Evolutionary conservation across 495 filamentous ascomycete genomes (phyloP), one percentile per base, ranked within the genome.

Genomic region (Penicillium turbatum): DNA sequence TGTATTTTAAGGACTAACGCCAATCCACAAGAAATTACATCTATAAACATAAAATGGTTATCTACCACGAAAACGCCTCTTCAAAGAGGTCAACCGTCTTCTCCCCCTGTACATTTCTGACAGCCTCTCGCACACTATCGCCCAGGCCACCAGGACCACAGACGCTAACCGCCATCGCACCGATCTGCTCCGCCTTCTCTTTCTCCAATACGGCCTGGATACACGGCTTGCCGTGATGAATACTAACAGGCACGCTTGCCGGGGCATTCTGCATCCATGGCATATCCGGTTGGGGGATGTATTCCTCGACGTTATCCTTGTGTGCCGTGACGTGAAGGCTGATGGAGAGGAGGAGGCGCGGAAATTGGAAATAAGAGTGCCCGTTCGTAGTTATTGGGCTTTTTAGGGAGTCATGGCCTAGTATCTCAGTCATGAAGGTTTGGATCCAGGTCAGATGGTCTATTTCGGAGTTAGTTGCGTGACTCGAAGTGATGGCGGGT

Each of bases 31-130:
- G 1, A 12, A 46, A 19, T 5, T 42, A 36, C 26, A 42, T 53
- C 27, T 24, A 54, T 38, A 54, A 48, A 27, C 6, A 48, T 7
- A n/a, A 6, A 29, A 24, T 24, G 16, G 6, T 6, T 17, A n/a
- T 65, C 54, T 70, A 79, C 73, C 73, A 77, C 7, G 68, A 71
- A 49, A 76, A 77, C 12, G 69, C 48, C 57, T 75, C 74, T 49
- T 76, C 74, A 37, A 70, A 74, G 11, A 77, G 57, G 61, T 74
- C 72, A 16, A 76, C 62, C 9, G 61, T 67, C 39, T 65, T 69
- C 41, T 59, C 50, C 6, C 67, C 71, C 44, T 73, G 68, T 7
- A 65, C 65, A 46, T 64, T 45, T 4, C 74, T 59, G 4, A 76
- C 72, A 16, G 68, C 66, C 48, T 65, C 57, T 7, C 74, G 65